Base-by-base conservation (phyloP, 1,284 basidiomycete species). In the Uromyces viciae-fabae region DNA sequence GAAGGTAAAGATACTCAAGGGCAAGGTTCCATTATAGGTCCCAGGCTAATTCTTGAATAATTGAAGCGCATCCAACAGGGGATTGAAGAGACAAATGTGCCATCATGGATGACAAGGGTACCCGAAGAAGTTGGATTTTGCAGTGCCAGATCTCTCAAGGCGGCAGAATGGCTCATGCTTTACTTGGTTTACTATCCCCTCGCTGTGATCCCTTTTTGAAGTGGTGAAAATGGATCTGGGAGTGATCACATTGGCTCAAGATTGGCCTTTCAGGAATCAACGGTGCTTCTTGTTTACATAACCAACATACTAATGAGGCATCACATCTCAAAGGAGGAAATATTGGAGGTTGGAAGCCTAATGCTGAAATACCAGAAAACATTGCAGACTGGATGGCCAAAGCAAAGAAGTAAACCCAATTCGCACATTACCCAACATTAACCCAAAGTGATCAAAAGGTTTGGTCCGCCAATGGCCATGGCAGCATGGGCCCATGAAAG, bases 51-150 rank as follows among this genome's bases (percentile, higher is more conserved):
- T 49, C 46, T 49, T 49, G 11, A 49, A 11, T n/a, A 38, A 22
- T 40, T 69, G 33, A 38, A 22, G 33, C 3, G 40, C 66, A 9
- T 69, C 4, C 66, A 69, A n/a, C 33, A 40, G 66, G 66, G n/a
- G 14, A 69, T 69, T 28, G n/a, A 25, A 22, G 5, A 38, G 33
- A 38, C 40, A 38, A 28, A 69, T 33, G 25, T 42, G 42, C 28
- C 66, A 33, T 69, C 66, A 9, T 69, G 66, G 66, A 69, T 69
- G 66, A 69, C 66, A 38, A 33, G 66, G 8, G 36, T 69, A n/a
- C 66, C 66, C 25, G 43, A 15, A 22, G 43, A 42, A 38, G 14
- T 69, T 69, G 66, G 66, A 42, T 38, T 42, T 38, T 17, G 17
- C 25, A 28, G 40, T 40, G 8, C 11, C 33, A 40, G 66, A 5